Evolutionary conservation across 2,329 filamentous ascomycete species (phyloP).

Genomic region (Epichloe baconii): DNA sequence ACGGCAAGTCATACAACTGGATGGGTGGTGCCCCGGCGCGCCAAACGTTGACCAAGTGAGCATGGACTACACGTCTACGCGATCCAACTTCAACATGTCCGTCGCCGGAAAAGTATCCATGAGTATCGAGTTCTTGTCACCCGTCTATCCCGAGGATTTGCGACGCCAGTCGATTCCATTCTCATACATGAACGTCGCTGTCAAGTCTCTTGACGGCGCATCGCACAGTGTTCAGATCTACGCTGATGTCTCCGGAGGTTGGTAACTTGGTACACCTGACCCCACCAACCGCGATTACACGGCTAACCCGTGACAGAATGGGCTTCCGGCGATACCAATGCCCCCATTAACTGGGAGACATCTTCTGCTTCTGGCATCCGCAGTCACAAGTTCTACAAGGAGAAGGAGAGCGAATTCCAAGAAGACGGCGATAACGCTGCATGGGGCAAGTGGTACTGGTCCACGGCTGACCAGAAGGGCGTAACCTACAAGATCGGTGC

Average conservation of each 20-base stretch:
- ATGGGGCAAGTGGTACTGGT: conserved; percentile 73
- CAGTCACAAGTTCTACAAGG: conserved; percentile 51
- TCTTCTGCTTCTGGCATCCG: conserved; percentile 35
- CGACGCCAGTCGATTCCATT: conserved; percentile 55
- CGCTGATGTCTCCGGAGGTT: conserved; percentile 46
- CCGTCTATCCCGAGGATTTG: conserved; percentile 53
- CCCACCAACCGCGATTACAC: too few species aligned
- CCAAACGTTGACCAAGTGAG: conserved; percentile 44
- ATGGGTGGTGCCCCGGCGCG: conserved; percentile 44
- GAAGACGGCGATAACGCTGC: conserved; percentile 60
- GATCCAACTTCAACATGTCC: conserved; percentile 55
- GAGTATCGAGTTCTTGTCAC: conserved; percentile 58
- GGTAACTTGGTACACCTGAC: neutral
- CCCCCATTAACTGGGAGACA: conserved; percentile 50
- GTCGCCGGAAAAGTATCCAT: conserved; percentile 48
- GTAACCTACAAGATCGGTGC: conserved; percentile 58
- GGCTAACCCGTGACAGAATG: conserved; percentile 40
- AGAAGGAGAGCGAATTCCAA: conserved; percentile 49
- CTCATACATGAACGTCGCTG: conserved; percentile 54
- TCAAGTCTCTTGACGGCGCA: conserved; percentile 47
- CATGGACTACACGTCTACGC: conserved; percentile 59
- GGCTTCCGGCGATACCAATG: conserved; percentile 47
- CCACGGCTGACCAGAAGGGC: conserved; percentile 40
- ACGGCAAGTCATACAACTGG: conserved; percentile 51
- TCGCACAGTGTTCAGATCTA: conserved; percentile 57